Percentiles rank a stretch among this genome's conserved stretches.
Evolutionary conservation across 2,329 filamentous ascomycete genomes (phyloP).

Genomic region (Penicillium sp.): DNA sequence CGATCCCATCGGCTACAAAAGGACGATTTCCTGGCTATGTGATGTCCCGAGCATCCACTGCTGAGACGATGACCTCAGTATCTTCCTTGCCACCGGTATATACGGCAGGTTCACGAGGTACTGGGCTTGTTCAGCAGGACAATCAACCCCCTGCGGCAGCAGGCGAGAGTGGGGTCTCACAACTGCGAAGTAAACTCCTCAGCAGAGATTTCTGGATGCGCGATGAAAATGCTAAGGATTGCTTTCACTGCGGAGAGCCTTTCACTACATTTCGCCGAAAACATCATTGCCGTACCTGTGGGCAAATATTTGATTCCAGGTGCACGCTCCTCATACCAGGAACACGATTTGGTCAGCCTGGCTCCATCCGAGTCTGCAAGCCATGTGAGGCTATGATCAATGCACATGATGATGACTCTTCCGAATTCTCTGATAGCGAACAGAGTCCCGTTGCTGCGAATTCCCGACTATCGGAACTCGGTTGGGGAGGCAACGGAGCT

Average conservation of each 20-base stretch:
- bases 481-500: conserved; percentile 46
- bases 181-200: conserved; percentile 80
- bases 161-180: conserved; percentile 45
- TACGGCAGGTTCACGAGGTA: conserved; percentile 26
- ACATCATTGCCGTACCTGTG: conserved; percentile 90
- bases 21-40: conserved; percentile 47
- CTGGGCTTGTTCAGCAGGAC: conserved; percentile 16
- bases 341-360: conserved; percentile 79
- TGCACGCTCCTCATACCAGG: conserved; percentile 92
- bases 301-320: conserved; percentile 97
- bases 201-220: conserved; percentile 99
- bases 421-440: conserved; percentile 78
- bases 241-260: conserved; percentile 83
- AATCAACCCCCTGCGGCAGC: conserved; percentile 19
- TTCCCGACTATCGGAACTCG: conserved; percentile 61
- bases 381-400: conserved; percentile 90
- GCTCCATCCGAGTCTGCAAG: conserved; percentile 84
- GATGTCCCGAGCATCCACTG: conserved; percentile 42
- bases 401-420: conserved; percentile 84
- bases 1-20: conserved; percentile 41
- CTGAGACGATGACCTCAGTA: conserved; percentile 44
- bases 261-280: conserved; percentile 95
- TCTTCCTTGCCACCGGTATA: conserved; percentile 38
- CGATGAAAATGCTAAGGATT: conserved; percentile 96
- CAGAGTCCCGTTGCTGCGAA: conserved; percentile 62